Evolutionary conservation across 352 stramenopile species (phyloP).

Genomic region (Phytophthora agathidicida): DNA sequence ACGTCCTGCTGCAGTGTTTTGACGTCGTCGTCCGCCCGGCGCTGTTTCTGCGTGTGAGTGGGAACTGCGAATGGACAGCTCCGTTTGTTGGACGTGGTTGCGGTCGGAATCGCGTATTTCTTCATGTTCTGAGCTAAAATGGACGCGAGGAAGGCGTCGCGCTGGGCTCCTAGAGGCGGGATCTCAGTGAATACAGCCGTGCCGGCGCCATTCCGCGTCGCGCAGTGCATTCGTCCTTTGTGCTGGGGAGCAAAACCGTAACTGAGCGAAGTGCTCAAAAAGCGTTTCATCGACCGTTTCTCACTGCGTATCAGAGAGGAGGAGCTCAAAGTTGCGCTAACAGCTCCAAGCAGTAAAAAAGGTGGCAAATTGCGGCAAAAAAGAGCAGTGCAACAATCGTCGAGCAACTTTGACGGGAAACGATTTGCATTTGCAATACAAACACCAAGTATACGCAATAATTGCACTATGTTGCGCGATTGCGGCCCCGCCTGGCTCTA

Average conservation of each 20-base stretch:
- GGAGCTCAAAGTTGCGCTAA: background rate
- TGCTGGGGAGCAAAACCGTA: conserved; percentile 16
- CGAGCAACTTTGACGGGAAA: background rate
- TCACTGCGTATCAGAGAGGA: no score
- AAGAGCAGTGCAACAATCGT: background rate
- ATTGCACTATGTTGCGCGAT: conserved; percentile 14
- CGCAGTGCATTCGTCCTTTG: conserved; percentile 24
- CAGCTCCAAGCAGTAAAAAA: conserved; percentile 8
- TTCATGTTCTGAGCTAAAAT: conserved; percentile 30
- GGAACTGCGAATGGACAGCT: conserved; percentile 24
- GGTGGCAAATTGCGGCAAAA: conserved; percentile 2
- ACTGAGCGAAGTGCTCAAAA: conserved; percentile 20
- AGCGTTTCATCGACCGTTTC: conserved; percentile 3
- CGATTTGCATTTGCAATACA: conserved; percentile 3
- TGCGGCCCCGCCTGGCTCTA: conserved; percentile 15
- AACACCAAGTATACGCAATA: background rate
- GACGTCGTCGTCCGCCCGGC: conserved; percentile 22
- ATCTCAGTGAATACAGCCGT: conserved; percentile 19
- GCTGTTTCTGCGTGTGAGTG: background rate
- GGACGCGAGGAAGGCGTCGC: conserved; percentile 23
- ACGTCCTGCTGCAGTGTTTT: conserved; percentile 31
- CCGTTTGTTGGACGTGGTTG: conserved; percentile 22
- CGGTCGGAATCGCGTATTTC: conserved; percentile 8
- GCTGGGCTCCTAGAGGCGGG: conserved; percentile 8
- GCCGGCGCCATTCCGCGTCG: conserved; percentile 24